These are phyloP conservation scores for Backusella westeae DNA, from an alignment of 192 early-diverging fungal species.

Conservation along the genomic window DNA sequence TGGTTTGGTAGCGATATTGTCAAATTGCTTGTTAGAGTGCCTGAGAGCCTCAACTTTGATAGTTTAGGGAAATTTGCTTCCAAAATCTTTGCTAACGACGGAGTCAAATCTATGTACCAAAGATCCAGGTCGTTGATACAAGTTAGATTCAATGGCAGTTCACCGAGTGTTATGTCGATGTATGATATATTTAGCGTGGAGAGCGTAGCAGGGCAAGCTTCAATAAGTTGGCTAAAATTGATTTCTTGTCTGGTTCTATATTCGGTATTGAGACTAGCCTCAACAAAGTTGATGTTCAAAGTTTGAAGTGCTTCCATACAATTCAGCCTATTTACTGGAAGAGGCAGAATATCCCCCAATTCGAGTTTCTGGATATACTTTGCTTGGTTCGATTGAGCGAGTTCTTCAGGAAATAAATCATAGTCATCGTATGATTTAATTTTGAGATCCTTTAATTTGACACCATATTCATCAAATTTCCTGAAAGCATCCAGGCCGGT, in stretches of 20 bases:
- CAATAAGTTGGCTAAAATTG: background rate
- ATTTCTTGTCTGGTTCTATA: background rate
- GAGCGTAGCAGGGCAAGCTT: background rate
- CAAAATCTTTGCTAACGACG: background rate
- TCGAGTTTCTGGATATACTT: too few species aligned
- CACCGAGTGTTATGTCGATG: background rate
- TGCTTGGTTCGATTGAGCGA: too few species aligned
- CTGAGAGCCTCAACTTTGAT: background rate
- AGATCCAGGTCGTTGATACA: background rate
- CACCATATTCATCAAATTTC: too few species aligned
- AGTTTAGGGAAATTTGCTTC: background rate
- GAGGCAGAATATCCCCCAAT: too few species aligned
- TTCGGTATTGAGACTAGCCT: background rate
- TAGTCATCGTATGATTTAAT: too few species aligned
- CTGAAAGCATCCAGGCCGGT: too few species aligned
- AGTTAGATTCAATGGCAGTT: background rate
- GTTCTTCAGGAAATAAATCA: too few species aligned
- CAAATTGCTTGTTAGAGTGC: background rate
- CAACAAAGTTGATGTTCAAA: background rate
- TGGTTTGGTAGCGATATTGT: background rate
- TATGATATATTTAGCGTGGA: background rate
- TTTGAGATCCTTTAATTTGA: too few species aligned
- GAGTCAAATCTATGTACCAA: background rate
- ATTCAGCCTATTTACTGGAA: too few species aligned
- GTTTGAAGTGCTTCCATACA: background rate